Conservation (phyloP, 208 protist species). For the Kentomonas sorsogonicus region DNA sequence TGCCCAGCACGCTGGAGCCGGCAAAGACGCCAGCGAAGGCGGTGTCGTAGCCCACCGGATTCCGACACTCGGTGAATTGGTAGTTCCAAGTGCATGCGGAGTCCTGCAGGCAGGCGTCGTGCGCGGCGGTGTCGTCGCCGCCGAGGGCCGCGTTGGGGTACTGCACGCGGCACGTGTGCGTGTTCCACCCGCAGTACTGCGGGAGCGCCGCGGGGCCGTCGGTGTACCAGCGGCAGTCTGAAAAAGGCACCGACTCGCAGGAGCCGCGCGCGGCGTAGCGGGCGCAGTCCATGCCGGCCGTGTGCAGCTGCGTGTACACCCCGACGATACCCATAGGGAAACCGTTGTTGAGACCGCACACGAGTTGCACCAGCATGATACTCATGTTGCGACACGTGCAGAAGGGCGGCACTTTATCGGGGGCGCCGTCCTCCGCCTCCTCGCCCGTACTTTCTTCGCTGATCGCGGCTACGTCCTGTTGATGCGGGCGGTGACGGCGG, state of each 20-base stretch:
- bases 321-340: slow-evolving; percentile 72
- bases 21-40: slow-evolving; percentile 71
- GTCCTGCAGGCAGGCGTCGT: slow-evolving; percentile 19
- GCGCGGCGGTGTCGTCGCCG: too few relatives aligned
- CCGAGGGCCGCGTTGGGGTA: slow-evolving; percentile 19
- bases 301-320: slow-evolving; percentile 58
- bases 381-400: too few relatives aligned
- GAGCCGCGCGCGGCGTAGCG: slow-evolving; percentile 19
- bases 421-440: too few relatives aligned
- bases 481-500: too few relatives aligned
- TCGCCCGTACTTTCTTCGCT: too few relatives aligned
- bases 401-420: too few relatives aligned
- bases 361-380: too few relatives aligned
- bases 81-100: slow-evolving; percentile 53
- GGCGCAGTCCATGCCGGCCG: slow-evolving; percentile 52
- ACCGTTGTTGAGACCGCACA: slow-evolving; percentile 46
- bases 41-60: slow-evolving; percentile 45
- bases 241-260: slow-evolving; percentile 41
- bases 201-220: too few relatives aligned
- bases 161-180: slow-evolving; percentile 23
- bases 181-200: slow-evolving; percentile 43
- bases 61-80: slow-evolving; percentile 29
- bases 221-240: slow-evolving; percentile 48
- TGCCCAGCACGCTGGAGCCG: slow-evolving; percentile 73
- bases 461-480: too few relatives aligned